Evolutionary conservation across 2,329 filamentous ascomycete genomes (phyloP).

Genomic region (Hypomyces perniciosus): DNA sequence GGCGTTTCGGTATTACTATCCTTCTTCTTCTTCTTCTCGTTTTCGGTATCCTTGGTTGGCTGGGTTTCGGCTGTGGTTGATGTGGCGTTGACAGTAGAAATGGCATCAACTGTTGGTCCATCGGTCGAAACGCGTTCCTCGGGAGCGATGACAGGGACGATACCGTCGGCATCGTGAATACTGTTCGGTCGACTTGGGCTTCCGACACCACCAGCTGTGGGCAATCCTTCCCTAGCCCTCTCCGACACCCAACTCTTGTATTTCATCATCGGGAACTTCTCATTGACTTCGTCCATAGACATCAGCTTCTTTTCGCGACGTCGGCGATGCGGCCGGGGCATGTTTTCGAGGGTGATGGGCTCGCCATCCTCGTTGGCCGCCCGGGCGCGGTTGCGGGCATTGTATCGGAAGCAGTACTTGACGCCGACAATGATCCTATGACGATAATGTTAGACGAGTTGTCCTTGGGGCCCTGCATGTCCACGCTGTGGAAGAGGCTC

Average conservation of each 20-base stretch:
- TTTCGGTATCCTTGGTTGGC: slow-evolving; percentile 16
- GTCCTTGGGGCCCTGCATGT: neutral
- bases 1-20: slow-evolving; percentile 8
- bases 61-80: slow-evolving; percentile 15
- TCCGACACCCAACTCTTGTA: slow-evolving; percentile 92
- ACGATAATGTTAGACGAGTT: neutral
- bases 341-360: slow-evolving; percentile 77
- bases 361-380: slow-evolving; percentile 77
- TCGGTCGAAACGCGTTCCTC: slow-evolving; percentile 43
- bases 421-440: slow-evolving; percentile 97
- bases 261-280: slow-evolving; percentile 90
- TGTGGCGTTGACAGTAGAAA: slow-evolving; percentile 16
- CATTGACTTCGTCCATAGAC: slow-evolving; percentile 98
- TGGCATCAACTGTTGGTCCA: slow-evolving; percentile 23
- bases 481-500: slow-evolving; percentile 31
- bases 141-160: slow-evolving; percentile 37
- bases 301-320: slow-evolving; percentile 96
- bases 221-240: slow-evolving; percentile 75
- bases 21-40: slow-evolving; percentile 13
- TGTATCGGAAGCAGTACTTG: slow-evolving; percentile 98
- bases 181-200: slow-evolving; percentile 68
- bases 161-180: slow-evolving; percentile 60
- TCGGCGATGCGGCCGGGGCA: slow-evolving; percentile 78
- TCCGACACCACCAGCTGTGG: slow-evolving; percentile 77
- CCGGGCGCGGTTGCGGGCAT: slow-evolving; percentile 80